phyloP scores from a whole-genome alignment of 2,329 filamentous ascomycete genomes.

The Aschersonia sp. region DNA sequence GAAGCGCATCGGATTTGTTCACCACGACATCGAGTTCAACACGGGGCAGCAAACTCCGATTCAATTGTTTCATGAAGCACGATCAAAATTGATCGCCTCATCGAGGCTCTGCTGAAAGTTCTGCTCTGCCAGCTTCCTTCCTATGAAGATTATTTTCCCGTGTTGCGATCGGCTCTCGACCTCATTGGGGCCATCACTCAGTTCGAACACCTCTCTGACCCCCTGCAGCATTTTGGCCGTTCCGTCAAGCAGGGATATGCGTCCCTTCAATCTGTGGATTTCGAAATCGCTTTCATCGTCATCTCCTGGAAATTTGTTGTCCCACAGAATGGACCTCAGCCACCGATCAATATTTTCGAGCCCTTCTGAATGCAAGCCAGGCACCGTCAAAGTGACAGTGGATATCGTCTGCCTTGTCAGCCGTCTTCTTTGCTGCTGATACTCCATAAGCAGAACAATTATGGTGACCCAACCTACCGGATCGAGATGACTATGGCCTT shows the following conservation, averaged over 20 bases:
- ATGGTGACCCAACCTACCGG: conserved; percentile 35
- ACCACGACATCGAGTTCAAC: too few relatives aligned
- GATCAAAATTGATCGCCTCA: conserved; percentile 8
- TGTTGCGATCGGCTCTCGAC: conserved; percentile 12
- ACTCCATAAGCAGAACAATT: neutral
- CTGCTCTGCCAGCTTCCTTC: conserved; percentile 35
- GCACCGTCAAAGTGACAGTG: conserved; percentile 60
- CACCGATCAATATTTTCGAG: conserved; percentile 60
- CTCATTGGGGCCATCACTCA: conserved; percentile 46
- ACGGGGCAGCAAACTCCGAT: too few relatives aligned
- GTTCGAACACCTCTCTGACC: conserved; percentile 86
- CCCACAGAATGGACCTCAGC: conserved; percentile 78
- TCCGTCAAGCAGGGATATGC: conserved; percentile 52
- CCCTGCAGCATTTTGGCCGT: conserved; percentile 70
- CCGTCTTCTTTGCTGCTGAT: neutral
- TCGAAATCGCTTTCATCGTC: conserved; percentile 41
- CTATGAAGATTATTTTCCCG: conserved; percentile 53
- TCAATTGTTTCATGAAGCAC: too few relatives aligned
- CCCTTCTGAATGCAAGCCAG: conserved; percentile 39
- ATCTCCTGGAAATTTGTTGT: conserved; percentile 42
- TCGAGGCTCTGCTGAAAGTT: conserved; percentile 34
- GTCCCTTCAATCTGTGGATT: conserved; percentile 78
- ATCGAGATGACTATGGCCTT: conserved; percentile 85
- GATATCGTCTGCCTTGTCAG: conserved; percentile 53
- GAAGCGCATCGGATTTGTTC: too few relatives aligned